Evolutionary conservation across 140 eudicot species (phyloP), one percentile per base, ranked within the genome.

Genomic region (Senecio squalidus): DNA sequence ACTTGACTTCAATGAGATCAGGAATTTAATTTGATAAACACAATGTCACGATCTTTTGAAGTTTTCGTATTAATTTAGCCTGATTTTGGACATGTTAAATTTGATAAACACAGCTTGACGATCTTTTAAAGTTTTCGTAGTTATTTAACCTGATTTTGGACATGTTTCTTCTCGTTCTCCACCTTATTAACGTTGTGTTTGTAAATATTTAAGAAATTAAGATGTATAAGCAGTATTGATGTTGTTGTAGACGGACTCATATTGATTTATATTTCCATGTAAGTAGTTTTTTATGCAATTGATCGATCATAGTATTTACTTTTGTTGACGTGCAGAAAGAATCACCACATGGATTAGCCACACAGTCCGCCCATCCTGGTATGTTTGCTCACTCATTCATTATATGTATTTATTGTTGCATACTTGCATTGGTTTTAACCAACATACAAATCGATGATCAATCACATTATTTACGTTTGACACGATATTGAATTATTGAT

Each of bases 281-380:
- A 18, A 25, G 24, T 18, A 26, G 14, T 24, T 39, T 9, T 33
- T 38, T 33, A 29, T 17, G 48, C 17, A 15, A 14, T 38, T 34
- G 5, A n/a, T 70, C 4, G 18, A 29, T 29, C 10, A 21, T 23
- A 1, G 39, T 48, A 16, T 18, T 3, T 57, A 7, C 48, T 57
- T 16, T 43, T 39, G 55, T 34, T 27, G 55, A 4, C 31, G 41
- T 78, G 77, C 91, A 91, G 97, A 90, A 90, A 68, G 95, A 91
- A 66, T 76, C 94, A 15, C 98, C 98, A 6, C 53, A 69, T 45
- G 98, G 96, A 43, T 57, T 73, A 71, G 80, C 98, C 53, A 85
- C 93, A 17, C 62, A 83, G 74, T 91, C 98, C 2, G 98, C 98
- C 64, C 98, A 91, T 79, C 98, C 98, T 47, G 97, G 97, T 90